A percentile compares a stretch with the other conserved stretches of the same genome.
Evolutionary conservation across 192 early-diverging fungal species (phyloP).

Genomic region (Coemansia sp.): DNA sequence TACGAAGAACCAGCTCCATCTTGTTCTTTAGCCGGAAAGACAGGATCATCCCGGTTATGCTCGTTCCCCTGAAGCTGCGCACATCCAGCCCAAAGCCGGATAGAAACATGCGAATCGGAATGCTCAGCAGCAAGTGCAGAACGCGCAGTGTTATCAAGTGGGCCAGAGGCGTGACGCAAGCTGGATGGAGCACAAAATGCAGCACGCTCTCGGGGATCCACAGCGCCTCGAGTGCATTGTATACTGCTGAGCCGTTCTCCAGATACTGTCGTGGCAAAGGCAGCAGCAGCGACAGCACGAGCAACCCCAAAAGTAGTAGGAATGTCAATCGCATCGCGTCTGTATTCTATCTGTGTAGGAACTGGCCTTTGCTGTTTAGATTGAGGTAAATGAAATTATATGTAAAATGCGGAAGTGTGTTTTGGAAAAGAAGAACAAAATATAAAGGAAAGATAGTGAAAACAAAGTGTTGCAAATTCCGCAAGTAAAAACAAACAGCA

Average conservation of each 20-base stretch:
- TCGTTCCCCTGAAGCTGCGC: constrained; percentile 39
- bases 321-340: constrained; percentile 34
- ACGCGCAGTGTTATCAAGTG: constrained; percentile 25
- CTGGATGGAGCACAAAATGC: constrained; percentile 27
- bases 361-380: background rate
- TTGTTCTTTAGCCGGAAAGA: constrained; percentile 17
- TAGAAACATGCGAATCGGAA: constrained; percentile 40
- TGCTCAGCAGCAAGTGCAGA: constrained; percentile 27
- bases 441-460: background rate
- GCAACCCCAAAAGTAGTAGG: constrained; percentile 23
- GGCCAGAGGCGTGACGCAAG: constrained; percentile 21
- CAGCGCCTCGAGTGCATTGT: constrained; percentile 22
- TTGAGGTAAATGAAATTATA: background rate
- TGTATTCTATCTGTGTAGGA: background rate
- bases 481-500: background rate
- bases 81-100: constrained; percentile 44
- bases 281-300: constrained; percentile 28
- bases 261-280: constrained; percentile 32
- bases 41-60: constrained; percentile 32
- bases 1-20: constrained; percentile 27
- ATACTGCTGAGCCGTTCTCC: constrained; percentile 27
- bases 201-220: constrained; percentile 15
- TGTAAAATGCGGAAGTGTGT: background rate
- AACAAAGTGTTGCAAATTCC: constrained; percentile 1
- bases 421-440: background rate